Percentiles rank a stretch among this genome's conserved stretches.
Evolutionary conservation across 2,329 filamentous ascomycete genomes (phyloP).

Genomic region (Venturia aucupariae): DNA sequence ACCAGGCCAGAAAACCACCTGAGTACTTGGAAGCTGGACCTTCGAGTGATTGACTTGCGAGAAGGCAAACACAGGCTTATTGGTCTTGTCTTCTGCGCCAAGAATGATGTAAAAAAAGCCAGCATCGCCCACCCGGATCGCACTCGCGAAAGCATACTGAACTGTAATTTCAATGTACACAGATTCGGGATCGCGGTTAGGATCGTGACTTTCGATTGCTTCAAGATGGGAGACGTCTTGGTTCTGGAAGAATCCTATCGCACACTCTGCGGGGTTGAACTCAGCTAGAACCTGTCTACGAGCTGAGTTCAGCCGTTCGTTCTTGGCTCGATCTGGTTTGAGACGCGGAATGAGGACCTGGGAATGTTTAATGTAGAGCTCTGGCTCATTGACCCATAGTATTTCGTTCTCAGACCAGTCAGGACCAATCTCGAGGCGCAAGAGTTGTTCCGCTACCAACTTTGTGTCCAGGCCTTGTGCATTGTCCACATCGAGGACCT

Average conservation of each 20-base stretch:
- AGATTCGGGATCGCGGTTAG: background rate
- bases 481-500: background rate
- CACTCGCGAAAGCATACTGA: background rate
- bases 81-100: background rate
- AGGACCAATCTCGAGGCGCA: background rate
- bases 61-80: background rate
- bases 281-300: background rate
- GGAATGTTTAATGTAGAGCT: background rate
- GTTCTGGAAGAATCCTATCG: background rate
- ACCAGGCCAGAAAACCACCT: background rate
- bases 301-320: conserved; percentile 4
- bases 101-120: background rate
- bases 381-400: conserved; percentile 1
- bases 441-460: background rate
- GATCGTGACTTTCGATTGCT: conserved; percentile 1
- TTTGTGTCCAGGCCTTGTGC: background rate
- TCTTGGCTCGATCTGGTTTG: conserved; percentile 2
- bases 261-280: background rate
- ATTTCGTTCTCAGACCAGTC: conserved; percentile 1
- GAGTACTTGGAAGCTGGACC: conserved; percentile 1
- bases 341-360: background rate
- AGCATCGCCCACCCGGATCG: background rate
- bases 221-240: background rate
- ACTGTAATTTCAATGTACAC: background rate
- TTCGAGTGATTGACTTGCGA: background rate